Conservation (phyloP, 192 early-diverging fungal genomes). For the Chytriomyces hyalinus region DNA sequence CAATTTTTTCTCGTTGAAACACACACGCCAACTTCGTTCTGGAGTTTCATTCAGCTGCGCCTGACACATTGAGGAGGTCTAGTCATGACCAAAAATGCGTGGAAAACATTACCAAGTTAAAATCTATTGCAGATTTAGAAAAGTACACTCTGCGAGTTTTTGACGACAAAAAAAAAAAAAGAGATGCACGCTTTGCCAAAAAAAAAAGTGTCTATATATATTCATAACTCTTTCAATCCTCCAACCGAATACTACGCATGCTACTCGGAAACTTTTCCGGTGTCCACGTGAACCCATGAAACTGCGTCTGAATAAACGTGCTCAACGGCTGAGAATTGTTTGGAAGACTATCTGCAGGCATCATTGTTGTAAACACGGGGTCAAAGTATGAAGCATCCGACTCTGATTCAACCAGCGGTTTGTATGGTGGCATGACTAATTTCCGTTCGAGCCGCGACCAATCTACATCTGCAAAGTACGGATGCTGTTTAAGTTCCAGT, state of each 20-base stretch:
- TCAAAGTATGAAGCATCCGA: constrained; percentile 59
- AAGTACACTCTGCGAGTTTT: no score
- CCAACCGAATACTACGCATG: constrained; percentile 15
- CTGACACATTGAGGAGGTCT: no score
- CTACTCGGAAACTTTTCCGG: neutral
- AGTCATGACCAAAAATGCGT: no score
- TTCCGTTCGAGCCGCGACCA: constrained; percentile 67
- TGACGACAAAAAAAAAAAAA: no score
- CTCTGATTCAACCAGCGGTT: constrained; percentile 52
- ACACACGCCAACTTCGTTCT: no score
- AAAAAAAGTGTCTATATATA: no score
- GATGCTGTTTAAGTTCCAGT: constrained; percentile 65
- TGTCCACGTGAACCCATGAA: constrained; percentile 54
- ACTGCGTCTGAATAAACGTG: constrained; percentile 54
- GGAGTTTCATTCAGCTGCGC: no score
- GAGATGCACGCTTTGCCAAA: no score
- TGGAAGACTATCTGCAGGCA: constrained; percentile 54
- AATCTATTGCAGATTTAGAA: no score
- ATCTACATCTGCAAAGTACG: constrained; percentile 67
- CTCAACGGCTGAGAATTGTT: constrained; percentile 43
- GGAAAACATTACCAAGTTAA: no score
- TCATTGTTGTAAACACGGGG: constrained; percentile 48
- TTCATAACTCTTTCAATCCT: neutral
- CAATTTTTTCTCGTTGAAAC: no score
- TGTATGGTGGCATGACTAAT: constrained; percentile 67